Evolutionary conservation across 495 filamentous ascomycete species (phyloP).

Genomic region (Penicillium odoratum): DNA sequence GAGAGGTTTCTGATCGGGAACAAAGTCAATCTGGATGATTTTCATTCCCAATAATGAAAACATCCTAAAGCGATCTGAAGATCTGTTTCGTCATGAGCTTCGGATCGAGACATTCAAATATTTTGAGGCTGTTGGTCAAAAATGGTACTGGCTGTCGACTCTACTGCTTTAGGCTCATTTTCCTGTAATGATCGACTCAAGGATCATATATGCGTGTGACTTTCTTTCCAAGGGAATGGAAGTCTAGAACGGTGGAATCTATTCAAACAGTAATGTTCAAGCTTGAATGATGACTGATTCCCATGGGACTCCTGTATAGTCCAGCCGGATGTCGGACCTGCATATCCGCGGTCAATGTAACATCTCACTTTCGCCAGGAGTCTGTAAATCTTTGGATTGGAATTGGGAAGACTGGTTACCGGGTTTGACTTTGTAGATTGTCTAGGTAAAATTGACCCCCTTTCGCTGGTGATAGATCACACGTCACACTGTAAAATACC

Average conservation of each 20-base stretch:
- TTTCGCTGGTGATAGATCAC: background rate
- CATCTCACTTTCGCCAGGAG: background rate
- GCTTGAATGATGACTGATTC: slow-evolving; percentile 12
- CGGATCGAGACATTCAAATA: background rate
- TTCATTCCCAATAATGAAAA: slow-evolving; percentile 2
- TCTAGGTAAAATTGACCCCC: background rate
- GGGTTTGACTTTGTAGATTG: background rate
- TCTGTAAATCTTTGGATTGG: background rate
- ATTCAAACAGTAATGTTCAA: background rate
- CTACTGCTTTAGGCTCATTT: background rate
- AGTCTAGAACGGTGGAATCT: background rate
- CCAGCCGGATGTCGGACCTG: slow-evolving; percentile 26
- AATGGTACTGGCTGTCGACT: background rate
- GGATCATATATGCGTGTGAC: slow-evolving; percentile 1
- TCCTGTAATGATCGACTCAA: background rate
- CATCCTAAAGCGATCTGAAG: background rate
- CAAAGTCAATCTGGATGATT: slow-evolving; percentile 20
- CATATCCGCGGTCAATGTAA: slow-evolving; percentile 26
- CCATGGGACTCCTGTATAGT: slow-evolving; percentile 18
- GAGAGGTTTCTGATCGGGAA: slow-evolving; percentile 15
- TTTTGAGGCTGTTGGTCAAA: background rate
- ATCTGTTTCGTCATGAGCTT: background rate
- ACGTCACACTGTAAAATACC: slow-evolving; percentile 1
- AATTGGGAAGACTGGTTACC: background rate
- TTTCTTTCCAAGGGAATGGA: background rate